Percentiles rank a stretch among this genome's conserved stretches.
Evolutionary conservation across 202 grass and related monocot species (phyloP).

Genomic region (Brachypodium distachyon): DNA sequence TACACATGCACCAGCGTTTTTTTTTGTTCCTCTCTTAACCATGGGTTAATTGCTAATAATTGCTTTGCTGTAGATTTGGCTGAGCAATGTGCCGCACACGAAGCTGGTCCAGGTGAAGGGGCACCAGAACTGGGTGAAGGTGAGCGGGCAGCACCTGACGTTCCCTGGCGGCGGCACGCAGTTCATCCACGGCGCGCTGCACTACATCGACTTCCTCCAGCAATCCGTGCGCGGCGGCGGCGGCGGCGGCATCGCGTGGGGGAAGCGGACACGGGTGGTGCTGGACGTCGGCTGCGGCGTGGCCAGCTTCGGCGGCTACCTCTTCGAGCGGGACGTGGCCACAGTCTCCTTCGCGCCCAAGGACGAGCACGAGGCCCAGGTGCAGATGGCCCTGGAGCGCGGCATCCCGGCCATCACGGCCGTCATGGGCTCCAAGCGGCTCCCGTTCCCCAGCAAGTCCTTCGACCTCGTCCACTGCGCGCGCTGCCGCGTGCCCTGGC

Average conservation of each 20-base stretch:
- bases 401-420: constrained; percentile 89
- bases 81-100: constrained; percentile 81
- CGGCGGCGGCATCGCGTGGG: constrained; percentile 66
- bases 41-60: background rate
- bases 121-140: constrained; percentile 98
- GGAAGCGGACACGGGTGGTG: constrained; percentile 63
- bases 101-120: constrained; percentile 95
- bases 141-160: constrained; percentile 67
- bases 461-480: constrained; percentile 99
- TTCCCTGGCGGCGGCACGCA: constrained; percentile 94
- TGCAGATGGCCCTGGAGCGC: constrained; percentile 87
- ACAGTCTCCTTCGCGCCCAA: constrained; percentile 93
- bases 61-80: constrained; percentile 54
- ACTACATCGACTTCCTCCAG: constrained; percentile 96
- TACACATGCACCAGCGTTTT: constrained; percentile 13
- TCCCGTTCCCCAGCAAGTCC: constrained; percentile 66
- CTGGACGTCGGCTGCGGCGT: constrained; percentile 95
- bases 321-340: constrained; percentile 73
- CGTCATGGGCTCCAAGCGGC: constrained; percentile 87
- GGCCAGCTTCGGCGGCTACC: constrained; percentile 88
- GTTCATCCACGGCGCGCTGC: constrained; percentile 92
- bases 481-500: constrained; percentile 88
- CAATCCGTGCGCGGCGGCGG: constrained; percentile 58
- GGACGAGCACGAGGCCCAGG: constrained; percentile 94
- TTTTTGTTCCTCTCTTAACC: too few species aligned